Evolutionary conservation across 257 asterid species (phyloP).

Genomic region (Asclepias syriaca): DNA sequence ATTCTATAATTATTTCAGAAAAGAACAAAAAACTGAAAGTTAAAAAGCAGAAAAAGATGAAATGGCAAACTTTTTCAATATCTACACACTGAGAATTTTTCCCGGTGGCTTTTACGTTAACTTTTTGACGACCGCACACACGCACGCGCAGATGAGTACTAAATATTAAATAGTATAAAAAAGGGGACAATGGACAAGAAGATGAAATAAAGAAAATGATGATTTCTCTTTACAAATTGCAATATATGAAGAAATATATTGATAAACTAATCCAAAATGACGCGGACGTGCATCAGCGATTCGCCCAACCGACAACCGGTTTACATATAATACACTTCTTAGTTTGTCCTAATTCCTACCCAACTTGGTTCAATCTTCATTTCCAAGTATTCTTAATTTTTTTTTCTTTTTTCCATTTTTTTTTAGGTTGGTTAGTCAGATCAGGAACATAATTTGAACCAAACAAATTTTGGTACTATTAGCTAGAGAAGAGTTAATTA

Average conservation of each 20-base stretch:
- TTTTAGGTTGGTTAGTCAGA: constrained; percentile 10
- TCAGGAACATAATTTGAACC: neutral
- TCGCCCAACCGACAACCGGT: constrained; percentile 27
- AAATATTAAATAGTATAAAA: too few species aligned
- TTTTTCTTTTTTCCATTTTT: neutral
- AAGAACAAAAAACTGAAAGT: too few species aligned
- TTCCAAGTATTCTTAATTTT: constrained; percentile 14
- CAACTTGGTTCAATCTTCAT: constrained; percentile 26
- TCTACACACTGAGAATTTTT: neutral
- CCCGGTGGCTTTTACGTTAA: neutral
- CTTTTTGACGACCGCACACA: neutral
- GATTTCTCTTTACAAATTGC: neutral
- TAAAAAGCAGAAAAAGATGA: too few species aligned
- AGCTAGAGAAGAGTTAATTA: neutral
- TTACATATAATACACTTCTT: constrained; percentile 20
- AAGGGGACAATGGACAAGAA: neutral
- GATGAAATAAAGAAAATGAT: neutral
- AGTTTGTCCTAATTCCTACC: constrained; percentile 13
- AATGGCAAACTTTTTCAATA: neutral
- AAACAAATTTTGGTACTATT: neutral
- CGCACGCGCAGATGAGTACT: neutral
- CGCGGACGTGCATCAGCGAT: constrained; percentile 25
- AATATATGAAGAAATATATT: neutral
- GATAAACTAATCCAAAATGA: constrained; percentile 33
- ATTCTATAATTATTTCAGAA: too few species aligned